phyloP scores from a whole-genome alignment of 257 asterid genomes.

The Ilex asprella region DNA sequence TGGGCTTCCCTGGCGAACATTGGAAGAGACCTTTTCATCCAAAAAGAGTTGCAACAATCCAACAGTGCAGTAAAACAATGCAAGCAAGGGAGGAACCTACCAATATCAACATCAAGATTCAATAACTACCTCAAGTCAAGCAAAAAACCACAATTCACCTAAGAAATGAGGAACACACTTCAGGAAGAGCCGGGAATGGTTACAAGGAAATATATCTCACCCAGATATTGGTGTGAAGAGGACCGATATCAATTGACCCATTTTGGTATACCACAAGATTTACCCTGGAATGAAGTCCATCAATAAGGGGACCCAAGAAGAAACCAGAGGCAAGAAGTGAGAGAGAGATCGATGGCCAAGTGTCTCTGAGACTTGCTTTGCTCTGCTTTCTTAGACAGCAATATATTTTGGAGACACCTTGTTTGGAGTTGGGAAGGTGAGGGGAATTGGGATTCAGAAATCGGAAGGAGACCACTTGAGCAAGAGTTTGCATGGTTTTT shows the following conservation, averaged over 20 bases:
- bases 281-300: conserved; percentile 70
- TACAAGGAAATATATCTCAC: conserved; percentile 12
- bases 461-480: no score
- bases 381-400: conserved; percentile 3
- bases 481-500: no score
- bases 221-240: conserved; percentile 71
- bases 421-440: no score
- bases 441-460: no score
- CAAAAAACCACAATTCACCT: no score
- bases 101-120: not conserved
- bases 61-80: conserved; percentile 54
- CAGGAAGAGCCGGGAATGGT: not conserved
- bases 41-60: conserved; percentile 52
- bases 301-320: conserved; percentile 63
- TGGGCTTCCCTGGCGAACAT: conserved; percentile 19
- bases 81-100: conserved; percentile 74
- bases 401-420: no score
- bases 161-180: not conserved
- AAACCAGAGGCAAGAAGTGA: conserved; percentile 56
- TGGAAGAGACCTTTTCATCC: conserved; percentile 31
- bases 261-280: conserved; percentile 56
- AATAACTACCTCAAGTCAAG: no score
- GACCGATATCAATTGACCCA: conserved; percentile 62
- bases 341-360: conserved; percentile 36
- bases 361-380: conserved; percentile 6